These are phyloP conservation scores for Berkeleyomyces basicola DNA, from an alignment of 2,329 filamentous ascomycete species.

Conservation along the genomic window DNA sequence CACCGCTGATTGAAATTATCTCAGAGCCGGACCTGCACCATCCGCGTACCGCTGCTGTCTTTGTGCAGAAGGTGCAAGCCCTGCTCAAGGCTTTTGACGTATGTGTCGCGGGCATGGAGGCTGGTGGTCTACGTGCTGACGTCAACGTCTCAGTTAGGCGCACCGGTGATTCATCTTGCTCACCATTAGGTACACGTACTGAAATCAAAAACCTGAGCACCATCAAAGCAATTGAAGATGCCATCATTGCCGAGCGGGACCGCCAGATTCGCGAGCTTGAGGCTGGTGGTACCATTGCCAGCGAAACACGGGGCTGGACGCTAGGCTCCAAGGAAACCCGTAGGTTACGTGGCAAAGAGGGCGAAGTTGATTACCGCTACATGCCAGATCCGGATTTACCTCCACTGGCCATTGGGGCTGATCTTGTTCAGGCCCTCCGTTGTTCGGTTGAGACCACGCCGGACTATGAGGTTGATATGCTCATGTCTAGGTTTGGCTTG, in stretches of 20 bases:
- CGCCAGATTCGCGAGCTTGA: slow-evolving; percentile 72
- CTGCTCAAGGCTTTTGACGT: slow-evolving; percentile 67
- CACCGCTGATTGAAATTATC: slow-evolving; percentile 89
- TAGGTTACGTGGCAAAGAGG: slow-evolving; percentile 77
- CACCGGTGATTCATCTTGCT: slow-evolving; percentile 21
- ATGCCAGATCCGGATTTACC: slow-evolving; percentile 92
- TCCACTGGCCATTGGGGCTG: slow-evolving; percentile 56
- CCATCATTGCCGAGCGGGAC: slow-evolving; percentile 78
- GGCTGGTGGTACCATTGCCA: slow-evolving; percentile 53
- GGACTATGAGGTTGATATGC: slow-evolving; percentile 47
- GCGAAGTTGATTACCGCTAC: slow-evolving; percentile 93
- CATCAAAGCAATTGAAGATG: slow-evolving; percentile 88
- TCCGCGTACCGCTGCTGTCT: slow-evolving; percentile 70
- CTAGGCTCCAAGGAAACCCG: slow-evolving; percentile 69
- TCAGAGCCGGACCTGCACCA: slow-evolving; percentile 78
- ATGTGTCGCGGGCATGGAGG: slow-evolving; percentile 83
- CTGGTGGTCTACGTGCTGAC: slow-evolving; percentile 78
- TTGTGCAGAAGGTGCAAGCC: slow-evolving; percentile 76
- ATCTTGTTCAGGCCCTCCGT: slow-evolving; percentile 49
- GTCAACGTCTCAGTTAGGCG: slow-evolving; percentile 82
- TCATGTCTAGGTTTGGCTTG: slow-evolving; percentile 49
- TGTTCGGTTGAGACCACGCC: slow-evolving; percentile 52
- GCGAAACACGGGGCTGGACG: slow-evolving; percentile 88
- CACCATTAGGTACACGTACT: slow-evolving; percentile 60
- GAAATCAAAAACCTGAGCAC: slow-evolving; percentile 97